Conservation (phyloP, 176 grass and related monocot species). For the Pharus latifolius region DNA sequence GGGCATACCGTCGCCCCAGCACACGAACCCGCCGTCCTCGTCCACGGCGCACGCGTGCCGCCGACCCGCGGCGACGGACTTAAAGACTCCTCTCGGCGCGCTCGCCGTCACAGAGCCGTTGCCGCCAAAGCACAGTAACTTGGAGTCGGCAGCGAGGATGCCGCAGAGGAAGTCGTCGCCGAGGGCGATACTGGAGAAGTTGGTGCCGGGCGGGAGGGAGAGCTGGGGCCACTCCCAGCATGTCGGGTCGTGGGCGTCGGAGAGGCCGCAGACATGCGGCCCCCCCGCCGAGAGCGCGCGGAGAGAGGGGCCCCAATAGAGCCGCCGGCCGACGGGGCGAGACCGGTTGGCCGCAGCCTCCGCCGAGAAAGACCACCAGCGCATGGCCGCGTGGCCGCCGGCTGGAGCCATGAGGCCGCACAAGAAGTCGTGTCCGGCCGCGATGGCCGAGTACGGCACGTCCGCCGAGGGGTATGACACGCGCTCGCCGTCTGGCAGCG, state of each 20-base stretch:
- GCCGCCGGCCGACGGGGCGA: slow-evolving; percentile 10
- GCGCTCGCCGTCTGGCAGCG: slow-evolving; percentile 5
- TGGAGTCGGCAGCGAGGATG: neutral
- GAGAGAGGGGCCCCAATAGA: slow-evolving; percentile 60
- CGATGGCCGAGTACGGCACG: slow-evolving; percentile 62
- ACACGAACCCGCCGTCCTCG: slow-evolving; percentile 14
- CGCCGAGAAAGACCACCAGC: slow-evolving; percentile 66
- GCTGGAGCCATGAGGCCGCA: slow-evolving; percentile 41
- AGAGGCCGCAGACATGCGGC: slow-evolving; percentile 58
- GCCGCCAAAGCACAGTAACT: slow-evolving; percentile 21
- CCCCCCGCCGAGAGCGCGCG: slow-evolving; percentile 46
- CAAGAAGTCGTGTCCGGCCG: slow-evolving; percentile 54
- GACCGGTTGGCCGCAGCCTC: neutral
- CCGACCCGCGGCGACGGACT: slow-evolving; percentile 30
- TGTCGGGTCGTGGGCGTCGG: neutral
- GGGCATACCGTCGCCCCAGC: slow-evolving; percentile 63
- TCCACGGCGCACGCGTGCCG: slow-evolving; percentile 57
- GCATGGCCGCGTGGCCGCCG: slow-evolving; percentile 47
- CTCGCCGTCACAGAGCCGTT: neutral
- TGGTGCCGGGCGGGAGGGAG: neutral
- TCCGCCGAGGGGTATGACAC: slow-evolving; percentile 26
- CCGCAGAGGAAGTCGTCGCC: slow-evolving; percentile 84
- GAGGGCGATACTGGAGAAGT: slow-evolving; percentile 60
- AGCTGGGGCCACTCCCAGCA: slow-evolving; percentile 73
- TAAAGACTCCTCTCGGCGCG: neutral